A percentile compares a stretch with the other conserved stretches of the same genome.
Conservation (phyloP, 306 rosid genomes). For the Geum urbanum region DNA sequence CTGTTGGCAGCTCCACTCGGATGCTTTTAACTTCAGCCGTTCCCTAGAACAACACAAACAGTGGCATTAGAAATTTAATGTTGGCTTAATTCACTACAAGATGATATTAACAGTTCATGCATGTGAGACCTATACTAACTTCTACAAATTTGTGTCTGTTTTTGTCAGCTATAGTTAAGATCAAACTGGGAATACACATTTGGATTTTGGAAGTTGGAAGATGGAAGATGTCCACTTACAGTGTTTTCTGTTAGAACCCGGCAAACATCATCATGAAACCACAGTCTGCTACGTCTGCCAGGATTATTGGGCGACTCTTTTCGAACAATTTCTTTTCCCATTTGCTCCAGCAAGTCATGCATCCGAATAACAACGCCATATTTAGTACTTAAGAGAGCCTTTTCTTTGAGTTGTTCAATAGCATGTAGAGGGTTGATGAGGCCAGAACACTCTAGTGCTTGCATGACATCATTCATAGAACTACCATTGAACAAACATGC, state of each 20-base stretch:
- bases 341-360: slow-evolving; percentile 34
- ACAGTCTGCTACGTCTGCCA: slow-evolving; percentile 28
- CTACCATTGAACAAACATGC: slow-evolving; percentile 38
- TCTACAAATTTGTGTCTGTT: too few relatives aligned
- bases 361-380: neutral
- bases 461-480: slow-evolving; percentile 11
- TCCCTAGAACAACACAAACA: neutral
- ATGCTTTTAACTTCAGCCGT: neutral
- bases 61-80: neutral
- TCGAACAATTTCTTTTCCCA: slow-evolving; percentile 34
- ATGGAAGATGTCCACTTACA: neutral
- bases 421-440: slow-evolving; percentile 19
- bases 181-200: too few relatives aligned
- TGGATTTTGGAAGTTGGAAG: too few relatives aligned
- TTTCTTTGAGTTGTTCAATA: neutral
- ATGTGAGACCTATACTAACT: too few relatives aligned
- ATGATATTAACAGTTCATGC: too few relatives aligned
- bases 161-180: too few relatives aligned
- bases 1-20: neutral
- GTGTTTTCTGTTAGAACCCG: neutral
- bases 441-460: slow-evolving; percentile 32
- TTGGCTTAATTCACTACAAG: too few relatives aligned
- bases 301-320: slow-evolving; percentile 1
- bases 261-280: slow-evolving; percentile 30
- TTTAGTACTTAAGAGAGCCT: too few relatives aligned